Evolutionary conservation across 2,329 filamentous ascomycete species (phyloP).

Genomic region (Zymoseptoria pseudotritici): DNA sequence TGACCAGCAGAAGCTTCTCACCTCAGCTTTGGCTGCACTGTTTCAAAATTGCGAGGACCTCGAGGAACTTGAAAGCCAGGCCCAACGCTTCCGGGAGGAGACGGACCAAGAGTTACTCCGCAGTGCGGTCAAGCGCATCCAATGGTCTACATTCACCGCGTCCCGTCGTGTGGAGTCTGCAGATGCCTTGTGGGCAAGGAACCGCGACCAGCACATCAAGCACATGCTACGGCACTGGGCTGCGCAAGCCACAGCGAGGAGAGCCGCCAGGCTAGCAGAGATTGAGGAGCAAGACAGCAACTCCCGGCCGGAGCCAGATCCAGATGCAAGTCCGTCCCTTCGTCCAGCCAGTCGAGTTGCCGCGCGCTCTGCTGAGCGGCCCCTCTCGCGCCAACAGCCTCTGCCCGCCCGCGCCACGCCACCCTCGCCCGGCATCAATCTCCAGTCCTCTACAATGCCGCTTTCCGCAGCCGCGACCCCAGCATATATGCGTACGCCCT

Average conservation of each 20-base stretch:
- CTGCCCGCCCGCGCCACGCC: background rate
- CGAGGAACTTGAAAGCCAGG: constrained; percentile 33
- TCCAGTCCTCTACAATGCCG: background rate
- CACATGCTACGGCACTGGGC: constrained; percentile 51
- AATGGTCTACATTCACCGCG: constrained; percentile 51
- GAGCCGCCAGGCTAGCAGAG: constrained; percentile 8
- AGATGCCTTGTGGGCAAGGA: constrained; percentile 45
- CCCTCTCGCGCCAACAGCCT: constrained; percentile 13
- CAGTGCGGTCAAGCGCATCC: constrained; percentile 48
- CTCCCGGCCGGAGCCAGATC: constrained; percentile 10
- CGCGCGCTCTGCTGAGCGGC: constrained; percentile 17
- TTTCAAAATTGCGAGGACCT: constrained; percentile 21
- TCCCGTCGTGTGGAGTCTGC: constrained; percentile 45
- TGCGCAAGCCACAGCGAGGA: constrained; percentile 34
- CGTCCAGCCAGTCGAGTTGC: constrained; percentile 25
- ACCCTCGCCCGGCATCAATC: background rate
- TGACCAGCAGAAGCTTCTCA: constrained; percentile 26
- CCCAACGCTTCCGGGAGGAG: constrained; percentile 39
- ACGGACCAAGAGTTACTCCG: constrained; percentile 42
- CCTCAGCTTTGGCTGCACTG: constrained; percentile 29
- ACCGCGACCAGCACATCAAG: constrained; percentile 48
- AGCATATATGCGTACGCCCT: constrained; percentile 42
- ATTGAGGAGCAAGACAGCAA: background rate
- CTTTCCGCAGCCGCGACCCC: constrained; percentile 15
- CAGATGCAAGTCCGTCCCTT: constrained; percentile 24